Evolutionary conservation across 2,329 filamentous ascomycete genomes (phyloP).

Genomic region (Aspergillus persii): DNA sequence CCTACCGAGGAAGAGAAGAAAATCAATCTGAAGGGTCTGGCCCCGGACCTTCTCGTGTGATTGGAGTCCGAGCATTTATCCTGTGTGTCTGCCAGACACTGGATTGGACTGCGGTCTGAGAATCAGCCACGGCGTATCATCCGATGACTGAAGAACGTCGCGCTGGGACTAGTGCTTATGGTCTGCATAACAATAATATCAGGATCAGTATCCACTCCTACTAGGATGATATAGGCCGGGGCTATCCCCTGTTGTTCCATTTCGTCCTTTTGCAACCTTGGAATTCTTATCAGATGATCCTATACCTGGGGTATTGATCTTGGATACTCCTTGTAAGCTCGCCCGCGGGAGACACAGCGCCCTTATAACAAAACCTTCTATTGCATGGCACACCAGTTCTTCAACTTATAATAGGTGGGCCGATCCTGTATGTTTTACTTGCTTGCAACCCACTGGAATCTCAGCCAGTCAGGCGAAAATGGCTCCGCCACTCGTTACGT

Average conservation of each 20-base stretch:
- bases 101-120: background rate
- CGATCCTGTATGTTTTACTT: background rate
- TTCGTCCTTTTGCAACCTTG: too few species aligned
- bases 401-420: background rate
- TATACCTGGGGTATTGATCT: too few species aligned
- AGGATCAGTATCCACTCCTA: background rate
- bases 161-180: background rate
- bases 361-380: background rate
- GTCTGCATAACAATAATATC: background rate
- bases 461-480: background rate
- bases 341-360: background rate
- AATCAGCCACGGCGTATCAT: background rate
- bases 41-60: background rate
- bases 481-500: background rate
- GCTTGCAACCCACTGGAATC: background rate
- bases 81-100: background rate
- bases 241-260: background rate
- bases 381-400: background rate
- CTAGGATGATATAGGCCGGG: background rate
- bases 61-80: background rate
- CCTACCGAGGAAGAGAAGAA: background rate
- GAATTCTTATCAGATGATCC: too few species aligned
- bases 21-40: background rate
- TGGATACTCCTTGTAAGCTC: too few species aligned
- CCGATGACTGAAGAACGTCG: background rate